Conservation (phyloP, 768 basidiomycete species). For the Auricularia sp. region DNA sequence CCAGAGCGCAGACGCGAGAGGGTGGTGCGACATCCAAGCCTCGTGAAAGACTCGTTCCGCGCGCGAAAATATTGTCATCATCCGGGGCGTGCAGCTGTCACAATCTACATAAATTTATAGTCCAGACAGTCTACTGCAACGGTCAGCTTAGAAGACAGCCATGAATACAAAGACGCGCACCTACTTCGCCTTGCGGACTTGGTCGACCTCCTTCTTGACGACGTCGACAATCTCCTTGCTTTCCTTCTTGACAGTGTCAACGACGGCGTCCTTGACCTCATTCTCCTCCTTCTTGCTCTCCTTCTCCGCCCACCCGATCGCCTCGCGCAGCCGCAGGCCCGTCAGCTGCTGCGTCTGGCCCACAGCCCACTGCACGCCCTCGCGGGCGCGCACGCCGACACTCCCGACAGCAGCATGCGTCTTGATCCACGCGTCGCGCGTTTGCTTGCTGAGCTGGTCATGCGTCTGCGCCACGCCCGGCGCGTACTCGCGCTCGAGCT, state of each 20-base stretch:
- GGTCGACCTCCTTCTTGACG: constrained; percentile 17
- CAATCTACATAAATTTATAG: background rate
- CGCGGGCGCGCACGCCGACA: constrained; percentile 48
- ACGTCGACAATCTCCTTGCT: constrained; percentile 11
- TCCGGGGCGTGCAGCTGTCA: background rate
- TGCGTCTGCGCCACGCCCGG: constrained; percentile 64
- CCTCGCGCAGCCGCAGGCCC: constrained; percentile 61
- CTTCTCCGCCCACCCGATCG: constrained; percentile 35
- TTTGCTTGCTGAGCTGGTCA: constrained; percentile 16
- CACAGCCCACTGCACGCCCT: constrained; percentile 40
- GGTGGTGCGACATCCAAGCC: background rate
- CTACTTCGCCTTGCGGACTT: constrained; percentile 11
- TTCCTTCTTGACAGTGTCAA: constrained; percentile 13
- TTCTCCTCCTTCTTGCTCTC: constrained; percentile 12
- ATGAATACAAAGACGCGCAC: background rate
- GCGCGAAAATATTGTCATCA: background rate
- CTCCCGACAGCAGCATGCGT: constrained; percentile 51
- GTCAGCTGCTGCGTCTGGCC: constrained; percentile 56
- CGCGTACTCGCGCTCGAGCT: constrained; percentile 61
- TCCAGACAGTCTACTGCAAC: background rate
- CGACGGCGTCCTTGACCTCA: constrained; percentile 13
- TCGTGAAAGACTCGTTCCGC: background rate
- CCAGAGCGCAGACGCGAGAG: background rate
- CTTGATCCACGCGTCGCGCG: constrained; percentile 27
- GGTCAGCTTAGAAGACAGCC: background rate